Evolutionary conservation across 2,329 filamentous ascomycete species (phyloP).

Genomic region (Ceratocystis harringtonii): DNA sequence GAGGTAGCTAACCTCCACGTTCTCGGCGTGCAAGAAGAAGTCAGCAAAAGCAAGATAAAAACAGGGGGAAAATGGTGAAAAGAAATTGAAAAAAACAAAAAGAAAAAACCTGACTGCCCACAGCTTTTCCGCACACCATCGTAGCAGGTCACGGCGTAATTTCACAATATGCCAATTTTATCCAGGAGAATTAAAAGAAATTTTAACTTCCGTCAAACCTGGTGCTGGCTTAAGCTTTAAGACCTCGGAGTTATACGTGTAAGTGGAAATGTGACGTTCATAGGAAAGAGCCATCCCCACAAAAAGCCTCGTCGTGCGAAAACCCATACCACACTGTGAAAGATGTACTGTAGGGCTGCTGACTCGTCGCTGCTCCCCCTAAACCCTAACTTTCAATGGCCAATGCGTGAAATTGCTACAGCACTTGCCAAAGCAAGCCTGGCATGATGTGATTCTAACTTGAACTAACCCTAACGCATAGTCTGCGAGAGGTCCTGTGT

Average conservation of each 20-base stretch:
- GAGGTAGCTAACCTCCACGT: too few relatives aligned
- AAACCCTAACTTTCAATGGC: background rate
- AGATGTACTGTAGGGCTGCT: background rate
- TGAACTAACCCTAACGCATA: too few relatives aligned
- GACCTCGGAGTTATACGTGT: conserved; percentile 8
- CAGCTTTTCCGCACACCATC: background rate
- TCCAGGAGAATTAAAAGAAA: background rate
- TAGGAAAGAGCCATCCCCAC: background rate
- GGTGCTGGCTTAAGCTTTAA: conserved; percentile 1
- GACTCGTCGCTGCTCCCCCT: background rate
- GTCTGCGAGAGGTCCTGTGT: background rate
- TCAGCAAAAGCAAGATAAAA: background rate
- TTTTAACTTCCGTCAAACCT: conserved; percentile 3
- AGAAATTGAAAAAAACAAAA: background rate
- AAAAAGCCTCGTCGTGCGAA: background rate
- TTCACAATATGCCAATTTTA: background rate
- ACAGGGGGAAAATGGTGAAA: background rate
- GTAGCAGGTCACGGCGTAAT: background rate
- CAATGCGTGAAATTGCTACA: background rate
- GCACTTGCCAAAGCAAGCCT: background rate
- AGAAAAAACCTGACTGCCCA: background rate
- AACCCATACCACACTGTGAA: background rate
- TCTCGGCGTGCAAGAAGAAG: too few relatives aligned
- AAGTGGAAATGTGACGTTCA: conserved; percentile 12
- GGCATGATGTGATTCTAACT: background rate